phyloP scores from a whole-genome alignment of 352 stramenopile species.

The Globisporangium iwayamae region DNA sequence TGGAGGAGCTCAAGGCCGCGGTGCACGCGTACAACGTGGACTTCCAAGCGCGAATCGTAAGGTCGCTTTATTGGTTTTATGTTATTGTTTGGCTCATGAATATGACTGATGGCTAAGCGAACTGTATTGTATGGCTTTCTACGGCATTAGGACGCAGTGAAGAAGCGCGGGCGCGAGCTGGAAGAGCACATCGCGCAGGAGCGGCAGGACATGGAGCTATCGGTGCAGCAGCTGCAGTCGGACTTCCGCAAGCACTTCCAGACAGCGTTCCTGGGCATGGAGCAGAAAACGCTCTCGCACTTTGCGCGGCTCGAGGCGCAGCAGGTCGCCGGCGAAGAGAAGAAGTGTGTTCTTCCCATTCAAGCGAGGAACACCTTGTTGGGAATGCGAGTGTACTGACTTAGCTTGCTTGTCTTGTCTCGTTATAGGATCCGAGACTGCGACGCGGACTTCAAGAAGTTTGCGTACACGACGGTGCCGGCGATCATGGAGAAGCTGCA shows the following conservation, averaged over 20 bases:
- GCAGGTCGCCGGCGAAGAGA: conserved; percentile 43
- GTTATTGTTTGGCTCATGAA: too few species aligned
- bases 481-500: conserved; percentile 87
- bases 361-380: background rate
- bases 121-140: too few species aligned
- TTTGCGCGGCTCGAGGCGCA: conserved; percentile 56
- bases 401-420: conserved; percentile 6
- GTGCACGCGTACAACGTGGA: conserved; percentile 84
- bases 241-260: conserved; percentile 50
- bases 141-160: conserved; percentile 56
- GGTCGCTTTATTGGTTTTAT: conserved; percentile 3
- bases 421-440: conserved; percentile 42
- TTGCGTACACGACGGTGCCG: conserved; percentile 85
- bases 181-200: conserved; percentile 49
- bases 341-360: conserved; percentile 26
- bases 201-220: conserved; percentile 59
- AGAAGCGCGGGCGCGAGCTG: conserved; percentile 45
- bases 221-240: conserved; percentile 42
- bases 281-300: conserved; percentile 56
- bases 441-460: conserved; percentile 51
- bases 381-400: background rate
- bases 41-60: conserved; percentile 75
- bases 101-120: too few species aligned
- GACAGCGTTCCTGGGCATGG: conserved; percentile 40
- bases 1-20: conserved; percentile 76